phyloP scores from a whole-genome alignment of 2,329 filamentous ascomycete genomes.

The Magnaporthiopsis incrustans region DNA sequence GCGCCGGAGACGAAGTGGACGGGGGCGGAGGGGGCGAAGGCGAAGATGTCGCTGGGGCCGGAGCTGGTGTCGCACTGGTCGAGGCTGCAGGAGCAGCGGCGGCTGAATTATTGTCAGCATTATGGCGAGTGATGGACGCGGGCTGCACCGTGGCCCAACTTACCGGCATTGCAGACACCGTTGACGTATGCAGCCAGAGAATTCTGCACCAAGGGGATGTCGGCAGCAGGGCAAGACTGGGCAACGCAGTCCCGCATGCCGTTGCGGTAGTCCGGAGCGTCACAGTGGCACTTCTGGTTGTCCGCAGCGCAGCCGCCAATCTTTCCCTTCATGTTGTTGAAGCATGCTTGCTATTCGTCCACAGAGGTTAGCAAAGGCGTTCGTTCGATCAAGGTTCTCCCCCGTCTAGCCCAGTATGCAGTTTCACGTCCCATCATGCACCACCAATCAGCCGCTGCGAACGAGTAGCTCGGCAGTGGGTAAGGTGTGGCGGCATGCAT shows the following conservation, averaged over 20 bases:
- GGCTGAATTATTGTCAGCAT: slow-evolving; percentile 1
- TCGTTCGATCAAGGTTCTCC: not conserved
- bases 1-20: not conserved
- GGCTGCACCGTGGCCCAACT: not conserved
- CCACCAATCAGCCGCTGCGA: not conserved
- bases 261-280: slow-evolving; percentile 11
- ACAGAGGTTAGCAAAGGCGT: not conserved
- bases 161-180: slow-evolving; percentile 14
- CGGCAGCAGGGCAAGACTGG: slow-evolving; percentile 11
- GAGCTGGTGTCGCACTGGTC: not conserved
- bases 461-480: not conserved
- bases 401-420: too few relatives aligned
- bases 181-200: slow-evolving; percentile 13
- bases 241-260: slow-evolving; percentile 15
- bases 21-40: not conserved
- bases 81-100: slow-evolving; percentile 4
- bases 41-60: slow-evolving; percentile 5
- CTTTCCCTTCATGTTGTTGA: slow-evolving; percentile 11
- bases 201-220: slow-evolving; percentile 6
- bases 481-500: not conserved
- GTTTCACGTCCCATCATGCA: not conserved
- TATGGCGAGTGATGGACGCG: not conserved
- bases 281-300: slow-evolving; percentile 14
- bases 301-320: slow-evolving; percentile 11
- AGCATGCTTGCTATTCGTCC: slow-evolving; percentile 14